A percentile compares a stretch with the other conserved stretches of the same genome.
Conservation (phyloP, 768 basidiomycete species). For the Trametes sanguinea region DNA sequence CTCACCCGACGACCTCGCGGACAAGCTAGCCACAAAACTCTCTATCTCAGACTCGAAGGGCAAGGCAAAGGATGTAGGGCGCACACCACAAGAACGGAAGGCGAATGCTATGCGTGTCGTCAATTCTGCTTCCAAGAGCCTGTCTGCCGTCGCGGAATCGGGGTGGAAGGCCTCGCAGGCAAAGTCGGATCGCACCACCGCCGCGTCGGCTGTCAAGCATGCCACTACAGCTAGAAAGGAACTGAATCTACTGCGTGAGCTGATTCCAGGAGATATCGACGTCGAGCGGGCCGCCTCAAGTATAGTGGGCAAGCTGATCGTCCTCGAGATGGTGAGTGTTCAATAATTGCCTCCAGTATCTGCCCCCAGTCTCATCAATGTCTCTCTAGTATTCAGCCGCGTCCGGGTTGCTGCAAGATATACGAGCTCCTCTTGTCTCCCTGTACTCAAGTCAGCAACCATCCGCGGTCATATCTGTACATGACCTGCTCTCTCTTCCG, state of each 20-base stretch:
- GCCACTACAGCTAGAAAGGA: slow-evolving; percentile 46
- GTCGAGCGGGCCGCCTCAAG: slow-evolving; percentile 75
- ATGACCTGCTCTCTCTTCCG: slow-evolving; percentile 47
- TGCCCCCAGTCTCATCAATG: background rate
- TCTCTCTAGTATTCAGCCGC: slow-evolving; percentile 54
- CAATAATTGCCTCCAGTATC: background rate
- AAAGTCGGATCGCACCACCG: slow-evolving; percentile 26
- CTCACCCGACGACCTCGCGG: slow-evolving; percentile 29
- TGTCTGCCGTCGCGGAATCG: slow-evolving; percentile 53
- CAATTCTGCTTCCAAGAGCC: slow-evolving; percentile 59
- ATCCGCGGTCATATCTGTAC: background rate
- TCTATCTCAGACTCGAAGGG: slow-evolving; percentile 30
- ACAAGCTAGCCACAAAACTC: slow-evolving; percentile 28
- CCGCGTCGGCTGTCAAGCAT: slow-evolving; percentile 38
- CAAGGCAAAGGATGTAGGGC: slow-evolving; percentile 31
- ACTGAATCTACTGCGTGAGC: slow-evolving; percentile 47
- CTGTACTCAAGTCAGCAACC: slow-evolving; percentile 25
- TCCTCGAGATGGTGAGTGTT: slow-evolving; percentile 68
- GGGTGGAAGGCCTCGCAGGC: slow-evolving; percentile 55
- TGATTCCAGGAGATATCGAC: slow-evolving; percentile 53
- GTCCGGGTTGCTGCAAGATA: slow-evolving; percentile 44
- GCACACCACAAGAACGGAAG: slow-evolving; percentile 33
- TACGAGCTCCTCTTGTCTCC: slow-evolving; percentile 45
- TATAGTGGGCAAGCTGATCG: slow-evolving; percentile 64
- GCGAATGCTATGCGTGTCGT: slow-evolving; percentile 60